phyloP scores from a whole-genome alignment of 2,329 filamentous ascomycete species.

The Arthrobotrys sphaeroides region DNA sequence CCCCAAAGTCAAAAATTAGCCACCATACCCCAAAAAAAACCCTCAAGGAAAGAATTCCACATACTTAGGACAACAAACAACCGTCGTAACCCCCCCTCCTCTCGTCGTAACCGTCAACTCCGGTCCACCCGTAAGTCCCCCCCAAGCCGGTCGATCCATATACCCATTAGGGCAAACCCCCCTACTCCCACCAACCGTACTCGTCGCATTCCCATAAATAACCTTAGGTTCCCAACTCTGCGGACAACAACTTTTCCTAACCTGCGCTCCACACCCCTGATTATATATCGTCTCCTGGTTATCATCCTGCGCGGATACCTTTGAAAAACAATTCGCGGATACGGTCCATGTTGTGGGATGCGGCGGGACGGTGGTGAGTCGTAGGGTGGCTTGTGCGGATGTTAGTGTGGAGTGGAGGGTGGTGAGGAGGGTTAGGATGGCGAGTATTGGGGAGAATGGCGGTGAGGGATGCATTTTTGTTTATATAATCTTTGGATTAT shows the following conservation, averaged over 20 bases:
- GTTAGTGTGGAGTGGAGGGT: not conserved
- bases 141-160: conserved; percentile 22
- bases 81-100: not conserved
- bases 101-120: not conserved
- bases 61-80: conserved; percentile 44
- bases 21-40: not conserved
- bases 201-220: conserved; percentile 9
- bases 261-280: conserved; percentile 22
- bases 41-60: not conserved
- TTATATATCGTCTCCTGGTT: conserved; percentile 35
- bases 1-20: not conserved
- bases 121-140: not conserved
- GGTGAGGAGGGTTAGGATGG: not conserved
- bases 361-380: conserved; percentile 22
- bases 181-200: not conserved
- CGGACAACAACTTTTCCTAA: conserved; percentile 39
- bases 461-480: not conserved
- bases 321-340: conserved; percentile 16
- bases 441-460: not conserved
- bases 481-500: too few species aligned
- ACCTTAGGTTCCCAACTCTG: conserved; percentile 3
- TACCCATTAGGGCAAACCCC: conserved; percentile 32
- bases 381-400: not conserved
- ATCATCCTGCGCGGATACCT: not conserved
- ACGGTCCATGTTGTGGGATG: conserved; percentile 38